Base-by-base conservation (phyloP, 2,329 filamentous ascomycete species). In the Aspergillus sp. region DNA sequence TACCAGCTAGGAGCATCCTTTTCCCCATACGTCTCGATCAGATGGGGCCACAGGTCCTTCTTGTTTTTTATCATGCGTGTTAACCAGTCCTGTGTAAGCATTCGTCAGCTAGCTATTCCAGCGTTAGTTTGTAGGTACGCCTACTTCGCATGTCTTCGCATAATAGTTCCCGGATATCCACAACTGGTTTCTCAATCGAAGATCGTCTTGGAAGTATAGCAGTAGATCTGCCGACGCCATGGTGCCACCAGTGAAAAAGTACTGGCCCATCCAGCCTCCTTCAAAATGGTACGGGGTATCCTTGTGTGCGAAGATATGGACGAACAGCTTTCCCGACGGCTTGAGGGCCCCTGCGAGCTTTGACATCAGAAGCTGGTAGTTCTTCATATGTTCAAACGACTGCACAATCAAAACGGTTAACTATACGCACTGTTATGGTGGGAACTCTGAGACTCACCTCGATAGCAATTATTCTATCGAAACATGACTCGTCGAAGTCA, bases 371-470 rank as follows among this genome's bases (percentile, higher is more conserved):
- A 14, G 21, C 17, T 32, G 10, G 25, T 46, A 46, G 17, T 46
- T 46, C 25, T 46, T 46, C 44, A 46, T 46, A 46, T 46, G 44
- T 25, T 46, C 44, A 19, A 46, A 46, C 5, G 11, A 46, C 44
- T 46, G n/a, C n/a, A n/a, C n/a, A n/a, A n/a, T n/a, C n/a, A n/a
- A n/a, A n/a, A n/a, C n/a, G n/a, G n/a, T n/a, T n/a, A n/a, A n/a
- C n/a, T n/a, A n/a, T n/a, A n/a, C n/a, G n/a, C n/a, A n/a, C n/a
- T 13, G 29, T 32, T 32, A 32, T 32, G 29, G 29, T 13, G 7
- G 6, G 29, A 13, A 32, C 16, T n/a, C n/a, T n/a, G n/a, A 16
- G 16, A 40, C 36, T 40, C 16, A 16, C 36, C 36, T 40, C 36
- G 16, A 40, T 40, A 9, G 36, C 10, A 17, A 40, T 40, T 6